phyloP scores from a whole-genome alignment of 2,329 filamentous ascomycete genomes.

The Helotiales sp. region DNA sequence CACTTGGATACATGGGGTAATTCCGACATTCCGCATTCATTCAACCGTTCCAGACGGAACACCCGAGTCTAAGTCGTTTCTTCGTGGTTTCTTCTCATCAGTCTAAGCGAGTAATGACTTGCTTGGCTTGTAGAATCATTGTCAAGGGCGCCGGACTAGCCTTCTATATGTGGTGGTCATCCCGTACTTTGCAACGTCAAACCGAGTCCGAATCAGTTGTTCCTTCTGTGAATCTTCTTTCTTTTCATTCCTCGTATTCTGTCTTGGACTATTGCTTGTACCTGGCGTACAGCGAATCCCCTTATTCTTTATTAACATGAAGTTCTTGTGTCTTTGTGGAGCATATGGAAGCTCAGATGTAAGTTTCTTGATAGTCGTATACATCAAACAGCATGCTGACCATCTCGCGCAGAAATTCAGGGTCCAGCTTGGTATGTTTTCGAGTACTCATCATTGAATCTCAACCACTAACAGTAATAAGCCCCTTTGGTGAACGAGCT shows the following conservation, averaged over 20 bases:
- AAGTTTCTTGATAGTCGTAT: conserved; percentile 38
- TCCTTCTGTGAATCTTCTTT: not conserved
- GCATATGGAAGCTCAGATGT: conserved; percentile 62
- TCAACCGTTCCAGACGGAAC: not conserved
- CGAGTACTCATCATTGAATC: conserved; percentile 3
- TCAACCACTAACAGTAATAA: too few relatives aligned
- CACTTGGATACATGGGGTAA: not conserved
- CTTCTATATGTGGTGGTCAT: conserved; percentile 6
- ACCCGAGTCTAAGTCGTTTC: not conserved
- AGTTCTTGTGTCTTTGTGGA: conserved; percentile 61
- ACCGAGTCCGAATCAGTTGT: not conserved
- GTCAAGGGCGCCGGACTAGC: not conserved
- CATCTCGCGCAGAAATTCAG: conserved; percentile 55
- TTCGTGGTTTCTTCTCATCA: not conserved
- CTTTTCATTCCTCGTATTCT: not conserved
- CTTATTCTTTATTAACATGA: conserved; percentile 48
- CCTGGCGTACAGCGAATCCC: conserved; percentile 4
- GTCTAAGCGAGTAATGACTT: not conserved
- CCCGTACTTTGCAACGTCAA: not conserved
- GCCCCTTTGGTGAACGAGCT: conserved; percentile 57
- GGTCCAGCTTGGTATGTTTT: conserved; percentile 55
- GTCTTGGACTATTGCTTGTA: not conserved
- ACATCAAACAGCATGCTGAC: not conserved
- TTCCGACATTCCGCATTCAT: not conserved
- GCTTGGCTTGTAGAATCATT: not conserved